Percentiles rank a stretch among this genome's conserved stretches.
phyloP scores from a whole-genome alignment of 2,329 filamentous ascomycete species.

The Grosmannia penicillata region DNA sequence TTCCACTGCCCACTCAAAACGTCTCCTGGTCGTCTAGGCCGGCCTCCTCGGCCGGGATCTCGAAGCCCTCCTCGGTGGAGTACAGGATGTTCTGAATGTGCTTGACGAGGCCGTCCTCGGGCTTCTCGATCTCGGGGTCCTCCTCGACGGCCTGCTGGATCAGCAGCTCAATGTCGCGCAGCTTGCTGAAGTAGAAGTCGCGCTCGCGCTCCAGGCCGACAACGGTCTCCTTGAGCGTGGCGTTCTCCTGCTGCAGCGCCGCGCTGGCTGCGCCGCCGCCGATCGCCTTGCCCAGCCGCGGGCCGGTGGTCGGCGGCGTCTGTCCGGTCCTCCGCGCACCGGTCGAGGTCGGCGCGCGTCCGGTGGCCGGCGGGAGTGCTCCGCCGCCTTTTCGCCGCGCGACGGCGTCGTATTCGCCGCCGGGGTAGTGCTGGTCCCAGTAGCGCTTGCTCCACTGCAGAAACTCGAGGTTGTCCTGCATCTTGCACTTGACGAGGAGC shows the following conservation, averaged over 20 bases:
- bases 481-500: conserved; percentile 89
- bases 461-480: conserved; percentile 99
- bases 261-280: conserved; percentile 48
- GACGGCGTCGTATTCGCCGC: conserved; percentile 90
- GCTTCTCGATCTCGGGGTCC: conserved; percentile 85
- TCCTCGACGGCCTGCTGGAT: conserved; percentile 88
- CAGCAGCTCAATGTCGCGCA: conserved; percentile 89
- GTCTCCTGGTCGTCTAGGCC: conserved; percentile 62
- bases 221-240: conserved; percentile 88
- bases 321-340: conserved; percentile 37
- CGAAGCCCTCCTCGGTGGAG: conserved; percentile 86
- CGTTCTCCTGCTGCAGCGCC: conserved; percentile 72
- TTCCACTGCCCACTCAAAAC: conserved; percentile 41
- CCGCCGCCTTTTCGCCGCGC: conserved; percentile 66
- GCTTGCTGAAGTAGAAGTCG: conserved; percentile 98
- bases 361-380: conserved; percentile 28
- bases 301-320: conserved; percentile 45
- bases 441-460: conserved; percentile 92
- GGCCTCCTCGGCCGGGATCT: conserved; percentile 71
- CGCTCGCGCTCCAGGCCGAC: conserved; percentile 85
- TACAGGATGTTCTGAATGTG: conserved; percentile 94
- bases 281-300: conserved; percentile 28
- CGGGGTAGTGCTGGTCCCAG: conserved; percentile 97
- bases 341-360: conserved; percentile 31
- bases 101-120: conserved; percentile 83